Base-by-base conservation (phyloP, 169 alveolate genomes). In the Cryptosporidium ubiquitum region DNA sequence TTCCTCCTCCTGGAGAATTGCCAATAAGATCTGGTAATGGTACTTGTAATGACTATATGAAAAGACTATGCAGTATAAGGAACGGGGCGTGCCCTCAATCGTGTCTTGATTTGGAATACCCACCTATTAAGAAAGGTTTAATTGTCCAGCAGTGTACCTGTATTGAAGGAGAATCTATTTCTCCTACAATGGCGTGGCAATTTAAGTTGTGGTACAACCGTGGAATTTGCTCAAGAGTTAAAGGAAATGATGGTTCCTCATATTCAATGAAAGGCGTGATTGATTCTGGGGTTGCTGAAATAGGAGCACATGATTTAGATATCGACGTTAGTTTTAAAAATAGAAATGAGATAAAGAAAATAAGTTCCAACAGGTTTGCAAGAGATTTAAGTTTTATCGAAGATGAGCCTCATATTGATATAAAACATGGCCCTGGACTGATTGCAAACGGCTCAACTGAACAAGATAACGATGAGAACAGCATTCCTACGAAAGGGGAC, bases 131-230 rank as follows among this genome's bases (percentile, higher is more conserved):
- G 61, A 64, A 79, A 23, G 89, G 89, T 29, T 49, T 79, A 47
- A 79, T 79, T 37, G 89, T 79, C n/a, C 89, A 79, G 35, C 89
- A 79, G 35, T 79, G 89, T 18, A 79, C 89, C 18, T 79, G 89
- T 6, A 42, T 42, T 14, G 75, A 79, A 26, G 75, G 75, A 20
- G 68, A 64, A 14, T 60, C 68, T 40, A 49, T 66, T 64, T 64
- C 89, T 61, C 89, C 89, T 3, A 61, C 89, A 44, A 64, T 23
- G 55, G 89, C 89, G 31, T 79, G 89, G 89, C 74, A 79, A 64
- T 79, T 40, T 42, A 79, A 79, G 64, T 31, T 47, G 35, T 79
- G 89, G 89, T 79, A 79, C 39, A 79, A 79, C 61, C 68, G 89
- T 40, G 89, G 89, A 1, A 57, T 37, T 20, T 79, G 89, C 29